These are phyloP conservation scores for Pseudogymnoascus sp. DNA, from an alignment of 2,329 filamentous ascomycete species.

Conservation along the genomic window DNA sequence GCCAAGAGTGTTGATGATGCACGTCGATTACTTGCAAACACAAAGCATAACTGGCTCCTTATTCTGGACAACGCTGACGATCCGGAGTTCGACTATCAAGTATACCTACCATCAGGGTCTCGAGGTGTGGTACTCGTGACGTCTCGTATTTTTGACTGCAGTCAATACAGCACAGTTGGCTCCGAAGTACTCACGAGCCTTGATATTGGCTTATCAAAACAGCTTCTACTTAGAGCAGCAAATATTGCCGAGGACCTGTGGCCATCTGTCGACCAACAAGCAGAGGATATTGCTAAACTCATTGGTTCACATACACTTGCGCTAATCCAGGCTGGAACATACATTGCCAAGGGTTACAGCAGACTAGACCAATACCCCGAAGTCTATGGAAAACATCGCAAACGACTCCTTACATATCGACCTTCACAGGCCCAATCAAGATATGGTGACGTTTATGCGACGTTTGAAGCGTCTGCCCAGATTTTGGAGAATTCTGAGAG, in stretches of 20 bases:
- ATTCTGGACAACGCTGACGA: conserved; percentile 40
- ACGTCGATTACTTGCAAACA: conserved; percentile 22
- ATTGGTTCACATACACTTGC: conserved; percentile 12
- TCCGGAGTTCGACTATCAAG: conserved; percentile 24
- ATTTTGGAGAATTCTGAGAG: conserved; percentile 21
- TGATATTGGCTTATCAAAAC: neutral
- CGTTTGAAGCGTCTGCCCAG: conserved; percentile 32
- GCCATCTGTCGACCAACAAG: neutral
- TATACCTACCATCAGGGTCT: conserved; percentile 27
- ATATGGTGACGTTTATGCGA: conserved; percentile 33
- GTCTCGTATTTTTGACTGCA: conserved; percentile 31
- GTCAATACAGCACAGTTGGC: conserved; percentile 28
- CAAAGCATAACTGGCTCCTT: conserved; percentile 30
- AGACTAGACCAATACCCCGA: conserved; percentile 18
- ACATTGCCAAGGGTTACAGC: conserved; percentile 18
- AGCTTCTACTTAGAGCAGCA: conserved; percentile 4
- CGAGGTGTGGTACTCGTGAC: conserved; percentile 35
- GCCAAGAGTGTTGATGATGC: conserved; percentile 11
- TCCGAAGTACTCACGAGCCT: conserved; percentile 11
- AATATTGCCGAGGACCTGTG: neutral
- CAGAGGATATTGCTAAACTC: conserved; percentile 12
- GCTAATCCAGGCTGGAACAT: neutral
- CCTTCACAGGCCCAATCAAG: conserved; percentile 28
- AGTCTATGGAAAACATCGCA: conserved; percentile 16
- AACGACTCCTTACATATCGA: conserved; percentile 27